Percentiles rank a stretch among this genome's conserved stretches.
Evolutionary conservation across 805 yeast genomes (phyloP).

Genomic region (Barnettozyma pratensis): DNA sequence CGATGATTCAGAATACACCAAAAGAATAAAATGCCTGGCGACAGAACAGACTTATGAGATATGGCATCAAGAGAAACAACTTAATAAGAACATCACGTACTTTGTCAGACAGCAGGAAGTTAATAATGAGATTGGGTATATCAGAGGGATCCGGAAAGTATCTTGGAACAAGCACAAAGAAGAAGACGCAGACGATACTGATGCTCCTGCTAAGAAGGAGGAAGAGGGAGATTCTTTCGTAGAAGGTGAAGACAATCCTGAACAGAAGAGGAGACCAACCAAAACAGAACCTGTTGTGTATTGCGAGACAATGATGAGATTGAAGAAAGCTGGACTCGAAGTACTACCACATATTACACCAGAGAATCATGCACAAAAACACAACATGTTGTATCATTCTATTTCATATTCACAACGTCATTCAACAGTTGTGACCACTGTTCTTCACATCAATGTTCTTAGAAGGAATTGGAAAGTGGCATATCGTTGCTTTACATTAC

Average conservation of each 20-base stretch:
- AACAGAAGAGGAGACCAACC: neutral
- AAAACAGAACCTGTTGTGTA: neutral
- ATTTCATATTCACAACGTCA: conserved; percentile 10
- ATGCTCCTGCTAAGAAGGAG: neutral
- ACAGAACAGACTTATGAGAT: conserved; percentile 22
- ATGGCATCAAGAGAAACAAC: conserved; percentile 16
- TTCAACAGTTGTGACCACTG: conserved; percentile 1
- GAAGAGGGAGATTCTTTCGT: neutral
- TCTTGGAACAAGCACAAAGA: conserved; percentile 14
- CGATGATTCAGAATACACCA: conserved; percentile 2
- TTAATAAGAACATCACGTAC: conserved; percentile 10
- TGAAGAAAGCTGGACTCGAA: conserved; percentile 10
- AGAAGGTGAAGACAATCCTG: too few relatives aligned
- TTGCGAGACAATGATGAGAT: neutral
- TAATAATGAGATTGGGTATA: neutral
- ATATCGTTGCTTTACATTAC: conserved; percentile 43
- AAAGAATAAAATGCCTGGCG: conserved; percentile 1
- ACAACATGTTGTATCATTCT: too few relatives aligned
- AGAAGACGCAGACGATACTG: neutral
- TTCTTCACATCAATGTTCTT: conserved; percentile 43
- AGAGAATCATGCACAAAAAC: neutral
- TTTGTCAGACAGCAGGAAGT: neutral
- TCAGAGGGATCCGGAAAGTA: too few relatives aligned
- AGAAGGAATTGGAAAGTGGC: conserved; percentile 51
- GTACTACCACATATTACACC: conserved; percentile 8